Conservation (phyloP, 176 grass and related monocot genomes). For the Musa itinerans region DNA sequence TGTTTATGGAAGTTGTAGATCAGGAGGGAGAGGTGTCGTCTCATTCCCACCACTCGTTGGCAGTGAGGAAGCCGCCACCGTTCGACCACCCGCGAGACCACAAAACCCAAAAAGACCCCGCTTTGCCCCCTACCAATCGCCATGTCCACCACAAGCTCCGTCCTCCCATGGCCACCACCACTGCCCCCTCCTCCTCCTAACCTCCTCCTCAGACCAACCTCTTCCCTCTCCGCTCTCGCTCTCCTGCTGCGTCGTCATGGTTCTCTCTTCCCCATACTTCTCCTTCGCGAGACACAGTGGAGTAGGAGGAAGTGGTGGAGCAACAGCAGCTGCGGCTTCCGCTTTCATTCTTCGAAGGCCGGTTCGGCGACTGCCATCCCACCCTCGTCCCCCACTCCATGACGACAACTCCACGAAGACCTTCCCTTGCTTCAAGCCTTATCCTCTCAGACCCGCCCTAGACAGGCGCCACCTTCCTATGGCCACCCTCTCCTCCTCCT, state of each 20-base stretch:
- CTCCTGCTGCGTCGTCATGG: constrained; percentile 33
- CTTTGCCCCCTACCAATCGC: constrained; percentile 24
- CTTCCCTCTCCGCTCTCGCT: constrained; percentile 7
- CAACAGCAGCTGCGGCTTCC: constrained; percentile 13
- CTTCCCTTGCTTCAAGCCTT: constrained; percentile 9
- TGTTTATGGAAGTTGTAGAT: constrained; percentile 34
- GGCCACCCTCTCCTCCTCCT: constrained; percentile 64
- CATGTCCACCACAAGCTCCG: constrained; percentile 29
- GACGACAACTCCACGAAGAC: neutral
- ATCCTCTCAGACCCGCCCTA: constrained; percentile 18
- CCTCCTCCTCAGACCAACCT: constrained; percentile 21
- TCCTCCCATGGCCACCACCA: constrained; percentile 34
- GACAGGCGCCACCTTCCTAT: constrained; percentile 18
- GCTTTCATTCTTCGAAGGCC: constrained; percentile 39
- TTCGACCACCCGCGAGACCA: constrained; percentile 6
- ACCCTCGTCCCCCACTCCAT: neutral
- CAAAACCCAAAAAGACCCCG: constrained; percentile 25
- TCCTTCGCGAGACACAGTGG: constrained; percentile 36
- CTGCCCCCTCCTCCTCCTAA: constrained; percentile 25
- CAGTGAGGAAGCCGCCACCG: neutral
- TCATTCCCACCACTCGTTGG: constrained; percentile 39
- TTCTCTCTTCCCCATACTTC: constrained; percentile 63
- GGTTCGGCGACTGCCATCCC: constrained; percentile 26
- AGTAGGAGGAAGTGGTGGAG: constrained; percentile 29
- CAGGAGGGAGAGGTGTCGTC: constrained; percentile 43